Evolutionary conservation across 352 stramenopile genomes (phyloP).

Genomic region (Elongisporangium undulatum): DNA sequence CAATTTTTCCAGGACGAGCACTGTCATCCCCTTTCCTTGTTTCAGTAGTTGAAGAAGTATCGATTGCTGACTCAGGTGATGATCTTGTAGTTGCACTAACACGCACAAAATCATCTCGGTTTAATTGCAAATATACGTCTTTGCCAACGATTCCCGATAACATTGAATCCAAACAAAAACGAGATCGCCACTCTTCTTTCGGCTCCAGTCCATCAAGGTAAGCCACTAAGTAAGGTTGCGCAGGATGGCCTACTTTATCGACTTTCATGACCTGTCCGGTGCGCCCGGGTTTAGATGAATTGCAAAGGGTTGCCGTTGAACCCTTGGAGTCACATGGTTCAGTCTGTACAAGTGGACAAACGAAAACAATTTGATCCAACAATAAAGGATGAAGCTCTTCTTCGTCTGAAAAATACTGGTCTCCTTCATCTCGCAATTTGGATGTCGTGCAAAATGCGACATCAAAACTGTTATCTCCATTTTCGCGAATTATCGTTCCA

Average conservation of each 20-base stretch:
- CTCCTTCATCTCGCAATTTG: conserved; percentile 30
- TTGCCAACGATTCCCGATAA: conserved; percentile 18
- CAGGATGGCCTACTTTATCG: conserved; percentile 16
- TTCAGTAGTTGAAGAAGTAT: neutral
- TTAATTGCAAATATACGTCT: conserved; percentile 26
- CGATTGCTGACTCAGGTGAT: neutral
- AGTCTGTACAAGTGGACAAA: conserved; percentile 21
- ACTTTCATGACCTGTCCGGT: conserved; percentile 23
- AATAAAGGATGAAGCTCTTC: conserved; percentile 30
- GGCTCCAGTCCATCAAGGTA: conserved; percentile 27
- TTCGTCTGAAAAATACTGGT: conserved; percentile 32
- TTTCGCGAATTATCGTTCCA: conserved; percentile 41
- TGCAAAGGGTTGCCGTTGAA: neutral
- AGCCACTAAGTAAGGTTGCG: conserved; percentile 22
- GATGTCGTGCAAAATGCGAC: conserved; percentile 34
- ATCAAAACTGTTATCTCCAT: conserved; percentile 30
- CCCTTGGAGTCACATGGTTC: neutral
- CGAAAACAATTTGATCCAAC: conserved; percentile 25
- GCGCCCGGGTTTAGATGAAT: conserved; percentile 15
- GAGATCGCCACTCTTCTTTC: conserved; percentile 22
- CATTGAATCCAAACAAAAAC: conserved; percentile 32
- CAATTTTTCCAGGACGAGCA: conserved; percentile 25
- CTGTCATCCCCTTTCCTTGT: neutral
- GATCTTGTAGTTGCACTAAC: conserved; percentile 10
- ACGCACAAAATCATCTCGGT: conserved; percentile 40